Evolutionary conservation across 1,139 yeast species (phyloP), one percentile per base, ranked within the genome.

Genomic region (Sporopachydermia cereana): DNA sequence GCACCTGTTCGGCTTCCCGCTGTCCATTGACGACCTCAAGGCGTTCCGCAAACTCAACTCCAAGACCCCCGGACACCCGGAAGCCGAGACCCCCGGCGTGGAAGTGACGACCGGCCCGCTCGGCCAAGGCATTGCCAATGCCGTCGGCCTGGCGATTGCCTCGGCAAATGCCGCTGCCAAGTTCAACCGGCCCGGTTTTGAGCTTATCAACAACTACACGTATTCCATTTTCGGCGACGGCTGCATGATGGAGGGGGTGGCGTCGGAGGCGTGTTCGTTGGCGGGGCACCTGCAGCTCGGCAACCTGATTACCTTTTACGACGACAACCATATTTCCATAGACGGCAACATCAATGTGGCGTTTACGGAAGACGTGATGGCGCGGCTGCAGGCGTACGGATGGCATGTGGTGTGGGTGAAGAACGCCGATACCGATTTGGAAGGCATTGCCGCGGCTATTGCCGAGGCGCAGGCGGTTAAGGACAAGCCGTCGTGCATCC

Each of bases 61-160:
- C 54, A 82, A 80, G 70, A 84, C 95, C 53, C 98, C 98, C 46
- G 98, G 98, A 57, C 98, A 91, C 72, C 98, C 98, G 46, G 97
- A 91, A 71, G 71, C 67, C 50, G 83, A 77, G 57, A 76, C 76
- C 53, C 89, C 94, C 48, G 98, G 97, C 63, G 79, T 88, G 49
- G 98, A 93, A 64, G 95, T 89, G 60, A 89, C 98, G 66, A 89
- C 98, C 51, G 99, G 99, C 66, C 98, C 99, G 51, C 78, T 91
- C 60, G 99, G 99, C 64, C 99, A 91, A 72, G 99, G 99, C 79
- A 77, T 91, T 59, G 75, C 84, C 59, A 89, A 89, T 65, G 97
- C 96, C 47, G 96, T 91, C 58, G 99, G 99, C 71, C 64, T 93
- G 59, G 98, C 98, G 50, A 76, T 91, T 62, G 98, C 96, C 50